Conservation (phyloP, 1,139 yeast species). For the Geotrichum armillariae region DNA sequence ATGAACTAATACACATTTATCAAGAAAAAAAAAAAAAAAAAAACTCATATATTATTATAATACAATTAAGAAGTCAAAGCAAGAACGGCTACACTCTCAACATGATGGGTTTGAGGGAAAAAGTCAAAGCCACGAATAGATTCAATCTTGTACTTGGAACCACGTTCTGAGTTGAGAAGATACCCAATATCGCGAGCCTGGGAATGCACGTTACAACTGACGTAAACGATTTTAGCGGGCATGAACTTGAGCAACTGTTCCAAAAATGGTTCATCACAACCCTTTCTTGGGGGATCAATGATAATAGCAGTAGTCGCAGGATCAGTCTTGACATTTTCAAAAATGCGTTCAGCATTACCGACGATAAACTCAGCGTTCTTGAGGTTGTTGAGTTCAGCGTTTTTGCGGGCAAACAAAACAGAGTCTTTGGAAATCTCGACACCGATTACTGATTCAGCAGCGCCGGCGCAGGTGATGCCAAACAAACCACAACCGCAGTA, state of each 20-base stretch:
- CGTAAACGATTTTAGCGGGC: constrained; percentile 86
- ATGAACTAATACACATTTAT: neutral
- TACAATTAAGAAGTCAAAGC: constrained; percentile 24
- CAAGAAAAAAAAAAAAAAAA: constrained; percentile 8
- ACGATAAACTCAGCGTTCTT: constrained; percentile 79
- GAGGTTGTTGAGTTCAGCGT: constrained; percentile 74
- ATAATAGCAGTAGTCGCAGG: constrained; percentile 79
- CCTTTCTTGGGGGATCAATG: constrained; percentile 96
- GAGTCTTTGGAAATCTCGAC: constrained; percentile 94
- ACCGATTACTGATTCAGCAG: constrained; percentile 82
- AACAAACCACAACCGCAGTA: constrained; percentile 97
- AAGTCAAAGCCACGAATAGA: constrained; percentile 93
- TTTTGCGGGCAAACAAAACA: constrained; percentile 79
- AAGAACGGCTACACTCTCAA: constrained; percentile 91
- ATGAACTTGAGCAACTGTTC: constrained; percentile 78
- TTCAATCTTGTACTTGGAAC: constrained; percentile 60
- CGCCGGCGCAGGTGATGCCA: constrained; percentile 78
- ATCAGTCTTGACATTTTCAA: constrained; percentile 74
- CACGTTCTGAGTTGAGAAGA: constrained; percentile 59
- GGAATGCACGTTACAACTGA: constrained; percentile 95
- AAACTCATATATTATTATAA: neutral
- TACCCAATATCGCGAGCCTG: constrained; percentile 93
- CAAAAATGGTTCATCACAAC: constrained; percentile 86
- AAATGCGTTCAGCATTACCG: constrained; percentile 90
- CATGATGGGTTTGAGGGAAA: constrained; percentile 98